Evolutionary conservation across 192 early-diverging fungal genomes (phyloP), one percentile per base, ranked within the genome.

Genomic region (Coemansia sp.): DNA sequence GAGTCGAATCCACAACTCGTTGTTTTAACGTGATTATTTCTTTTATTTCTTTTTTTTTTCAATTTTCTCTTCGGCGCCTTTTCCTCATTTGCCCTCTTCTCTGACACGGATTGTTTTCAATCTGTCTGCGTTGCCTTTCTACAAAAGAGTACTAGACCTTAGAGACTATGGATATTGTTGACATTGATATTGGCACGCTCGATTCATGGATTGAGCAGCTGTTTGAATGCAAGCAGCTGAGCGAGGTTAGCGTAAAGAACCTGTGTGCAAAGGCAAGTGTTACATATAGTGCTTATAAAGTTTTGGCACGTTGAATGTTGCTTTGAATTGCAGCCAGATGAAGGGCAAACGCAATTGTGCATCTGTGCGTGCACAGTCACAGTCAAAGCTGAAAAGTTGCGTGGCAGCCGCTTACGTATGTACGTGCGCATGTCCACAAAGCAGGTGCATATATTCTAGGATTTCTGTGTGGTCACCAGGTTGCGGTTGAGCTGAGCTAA

Each of bases 221-320:
- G 57, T 88, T 91, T 77, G 87, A 90, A 50, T 98, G 97, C 86
- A 97, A 97, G 84, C 95, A 94, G 75, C 87, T 98, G 58, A 84
- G 90, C 59, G 97, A 98, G 84, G 70, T 84, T 29, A 94, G 96
- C 72, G 92, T 98, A 58, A 95, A 97, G 81, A 89, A 90, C 78
- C 87, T 98, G 15, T 97, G 97, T 77, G 92, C 94, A 58, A 98
- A 97, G 93, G 97, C 94, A 85, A 78, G 62, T 64, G 58, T 15
- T 12, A 43, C 41, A 43, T 15, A 43, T 43, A 43, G 41, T 55
- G 47, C 22, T 6, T 41, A 4, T 62, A 56, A 15, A 32, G 60
- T 39, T 43, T 49, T n/a, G n/a, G 14, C 15, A 8, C 47, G 47
- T 43, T 43, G 47, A 49, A 19, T 49, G 14, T 49, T 49, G 47